These are phyloP conservation scores for Ploettnerulaceae sp. DNA, from an alignment of 2,329 filamentous ascomycete genomes.

Conservation along the genomic window DNA sequence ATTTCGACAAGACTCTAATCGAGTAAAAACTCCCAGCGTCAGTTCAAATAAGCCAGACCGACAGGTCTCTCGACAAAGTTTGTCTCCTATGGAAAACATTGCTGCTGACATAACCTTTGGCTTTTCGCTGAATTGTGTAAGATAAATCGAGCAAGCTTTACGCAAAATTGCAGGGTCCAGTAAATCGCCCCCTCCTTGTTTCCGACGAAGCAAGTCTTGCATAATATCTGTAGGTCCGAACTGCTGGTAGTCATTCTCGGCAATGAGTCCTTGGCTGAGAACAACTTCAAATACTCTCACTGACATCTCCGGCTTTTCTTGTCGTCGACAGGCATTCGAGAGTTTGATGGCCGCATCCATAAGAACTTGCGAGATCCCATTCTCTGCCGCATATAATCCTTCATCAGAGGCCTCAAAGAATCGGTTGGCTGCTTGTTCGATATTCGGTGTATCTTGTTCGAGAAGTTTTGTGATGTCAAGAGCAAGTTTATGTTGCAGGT, in stretches of 20 bases:
- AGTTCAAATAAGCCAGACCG: constrained; percentile 20
- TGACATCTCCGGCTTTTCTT: constrained; percentile 13
- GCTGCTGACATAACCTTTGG: constrained; percentile 11
- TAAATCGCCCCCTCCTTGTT: not conserved
- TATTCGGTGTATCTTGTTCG: constrained; percentile 9
- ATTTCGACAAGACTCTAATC: constrained; percentile 14
- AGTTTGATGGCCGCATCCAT: constrained; percentile 20
- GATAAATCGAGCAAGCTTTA: constrained; percentile 27
- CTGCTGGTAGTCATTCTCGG: constrained; percentile 18
- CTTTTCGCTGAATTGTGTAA: constrained; percentile 24
- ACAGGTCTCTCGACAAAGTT: constrained; percentile 24
- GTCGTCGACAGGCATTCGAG: constrained; percentile 14
- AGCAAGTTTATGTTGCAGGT: constrained; percentile 23
- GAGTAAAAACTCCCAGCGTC: constrained; percentile 23
- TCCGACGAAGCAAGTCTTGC: constrained; percentile 9
- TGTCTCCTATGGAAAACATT: constrained; percentile 18
- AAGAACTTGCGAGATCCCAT: constrained; percentile 13
- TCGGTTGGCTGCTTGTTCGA: constrained; percentile 20
- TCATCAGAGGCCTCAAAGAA: constrained; percentile 28
- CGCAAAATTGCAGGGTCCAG: constrained; percentile 12
- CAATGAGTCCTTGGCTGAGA: constrained; percentile 16
- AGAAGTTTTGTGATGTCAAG: constrained; percentile 23
- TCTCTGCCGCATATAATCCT: constrained; percentile 12
- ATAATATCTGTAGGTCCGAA: constrained; percentile 24
- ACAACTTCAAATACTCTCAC: constrained; percentile 24